Evolutionary conservation across 768 basidiomycete species (phyloP).

Genomic region (Podaxis sp.): DNA sequence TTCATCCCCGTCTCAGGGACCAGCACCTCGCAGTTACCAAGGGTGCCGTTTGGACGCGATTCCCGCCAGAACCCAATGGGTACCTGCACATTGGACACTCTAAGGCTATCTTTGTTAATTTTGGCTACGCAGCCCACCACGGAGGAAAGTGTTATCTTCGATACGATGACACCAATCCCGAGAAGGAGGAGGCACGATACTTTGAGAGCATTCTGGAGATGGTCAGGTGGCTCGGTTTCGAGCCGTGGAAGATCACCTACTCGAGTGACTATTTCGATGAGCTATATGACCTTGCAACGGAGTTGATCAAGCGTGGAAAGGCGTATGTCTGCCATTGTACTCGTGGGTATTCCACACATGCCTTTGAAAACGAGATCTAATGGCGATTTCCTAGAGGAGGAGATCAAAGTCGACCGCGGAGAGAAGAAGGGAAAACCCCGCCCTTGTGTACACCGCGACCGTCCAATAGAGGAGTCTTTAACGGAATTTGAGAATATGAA

Average conservation of each 20-base stretch:
- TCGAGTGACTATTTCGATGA: conserved; percentile 95
- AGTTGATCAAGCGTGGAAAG: conserved; percentile 86
- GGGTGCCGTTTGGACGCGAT: conserved; percentile 89
- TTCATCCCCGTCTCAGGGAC: conserved; percentile 73
- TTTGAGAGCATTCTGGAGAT: conserved; percentile 97
- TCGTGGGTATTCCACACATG: conserved; percentile 53
- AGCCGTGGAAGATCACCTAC: conserved; percentile 99
- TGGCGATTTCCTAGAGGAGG: conserved; percentile 63
- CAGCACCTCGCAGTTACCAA: conserved; percentile 79
- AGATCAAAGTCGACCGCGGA: conserved; percentile 87
- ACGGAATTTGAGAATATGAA: conserved; percentile 91
- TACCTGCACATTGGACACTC: conserved; percentile 96
- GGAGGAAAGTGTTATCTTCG: conserved; percentile 92
- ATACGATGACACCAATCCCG: conserved; percentile 98
- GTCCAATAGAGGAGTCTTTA: conserved; percentile 87
- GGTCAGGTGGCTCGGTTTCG: conserved; percentile 94
- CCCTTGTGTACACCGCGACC: conserved; percentile 83
- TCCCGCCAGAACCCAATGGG: conserved; percentile 98
- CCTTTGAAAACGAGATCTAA: not conserved
- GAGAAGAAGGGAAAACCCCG: conserved; percentile 78
- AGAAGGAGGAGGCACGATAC: conserved; percentile 94
- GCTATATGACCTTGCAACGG: conserved; percentile 83
- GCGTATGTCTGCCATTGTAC: conserved; percentile 97
- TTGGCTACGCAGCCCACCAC: conserved; percentile 96
- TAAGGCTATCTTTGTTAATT: conserved; percentile 97